Percentiles rank a stretch among this genome's conserved stretches.
phyloP scores from a whole-genome alignment of 192 early-diverging fungal genomes.

The Gigaspora rosea region DNA sequence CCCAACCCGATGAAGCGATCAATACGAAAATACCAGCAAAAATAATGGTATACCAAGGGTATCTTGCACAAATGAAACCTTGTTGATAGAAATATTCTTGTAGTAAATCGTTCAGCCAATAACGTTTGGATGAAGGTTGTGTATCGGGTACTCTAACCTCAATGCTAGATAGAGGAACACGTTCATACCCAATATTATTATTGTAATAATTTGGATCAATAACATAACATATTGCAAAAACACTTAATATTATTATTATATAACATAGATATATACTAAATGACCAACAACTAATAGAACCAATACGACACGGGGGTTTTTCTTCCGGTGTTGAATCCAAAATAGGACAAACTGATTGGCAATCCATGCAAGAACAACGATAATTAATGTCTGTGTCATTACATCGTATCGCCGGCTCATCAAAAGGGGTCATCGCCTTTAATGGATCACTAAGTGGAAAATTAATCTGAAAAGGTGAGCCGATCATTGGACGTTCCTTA shows the following conservation, averaged over 20 bases:
- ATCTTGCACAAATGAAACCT: slow-evolving; percentile 56
- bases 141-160: slow-evolving; percentile 47
- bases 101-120: slow-evolving; percentile 51
- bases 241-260: slow-evolving; percentile 32
- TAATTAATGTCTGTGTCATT: slow-evolving; percentile 53
- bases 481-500: slow-evolving; percentile 47
- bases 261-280: slow-evolving; percentile 51
- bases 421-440: slow-evolving; percentile 35
- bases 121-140: slow-evolving; percentile 46
- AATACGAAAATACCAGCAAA: slow-evolving; percentile 44
- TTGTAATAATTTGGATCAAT: slow-evolving; percentile 28
- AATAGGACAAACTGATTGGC: slow-evolving; percentile 54
- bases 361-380: slow-evolving; percentile 66
- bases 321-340: slow-evolving; percentile 53
- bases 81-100: slow-evolving; percentile 64
- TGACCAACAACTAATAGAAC: slow-evolving; percentile 54
- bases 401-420: slow-evolving; percentile 46
- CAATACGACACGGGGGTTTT: slow-evolving; percentile 44
- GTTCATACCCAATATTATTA: slow-evolving; percentile 46
- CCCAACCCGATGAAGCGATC: slow-evolving; percentile 60
- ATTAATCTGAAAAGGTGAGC: slow-evolving; percentile 66
- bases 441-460: slow-evolving; percentile 51
- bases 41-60: slow-evolving; percentile 55
- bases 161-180: slow-evolving; percentile 36
- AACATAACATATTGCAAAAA: slow-evolving; percentile 35